Evolutionary conservation across 2,329 filamentous ascomycete genomes (phyloP), one percentile per base, ranked within the genome.

Genomic region (Verticillium isaacii): DNA sequence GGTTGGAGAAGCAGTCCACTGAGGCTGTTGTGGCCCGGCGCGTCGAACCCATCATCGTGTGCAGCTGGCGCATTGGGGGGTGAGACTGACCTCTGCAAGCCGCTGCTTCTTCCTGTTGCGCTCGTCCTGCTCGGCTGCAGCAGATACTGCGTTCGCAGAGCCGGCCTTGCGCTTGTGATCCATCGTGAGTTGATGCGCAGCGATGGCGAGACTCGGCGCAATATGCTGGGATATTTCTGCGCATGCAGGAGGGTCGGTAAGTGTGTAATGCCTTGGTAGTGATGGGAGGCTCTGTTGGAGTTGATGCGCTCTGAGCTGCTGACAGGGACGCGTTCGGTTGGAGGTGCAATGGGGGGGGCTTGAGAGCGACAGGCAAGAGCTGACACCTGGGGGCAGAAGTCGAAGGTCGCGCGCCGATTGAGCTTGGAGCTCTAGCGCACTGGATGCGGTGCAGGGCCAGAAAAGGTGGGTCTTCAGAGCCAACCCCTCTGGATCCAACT

Each of bases 121-220:
- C 68, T 86, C 82, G 60, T 81, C 79, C 62, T 74, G 73, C 62
- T 85, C 82, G 11, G 45, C 45, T 56, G 74, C 74, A 58, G 72
- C 64, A 61, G 76, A 76, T 62, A 74, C 72, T 64, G 79, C 78
- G 69, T 80, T 80, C 58, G 72, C 70, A 67, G 73, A 71, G 64
- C 72, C 73, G 41, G 81, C 81, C 69, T 85, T 86, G 66, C 83
- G 81, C 75, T 86, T 86, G 71, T 77, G 78, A 66, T 86, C 83
- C 83, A 86, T 86, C 29, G 36, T 14, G 45, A 34, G 41, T 23
- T 50, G 57, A 54, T 64, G 64, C 58, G 59, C 63, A 41, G 56
- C 37, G 17, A 58, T 36, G 23, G 58, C 12, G 56, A 25, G 32
- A 32, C 39, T 15, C 19, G 19, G 45, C 45, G 19, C 45, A 25